These are phyloP conservation scores for Skeletonema grethae DNA, from an alignment of 108 stramenopile species.

Conservation along the genomic window DNA sequence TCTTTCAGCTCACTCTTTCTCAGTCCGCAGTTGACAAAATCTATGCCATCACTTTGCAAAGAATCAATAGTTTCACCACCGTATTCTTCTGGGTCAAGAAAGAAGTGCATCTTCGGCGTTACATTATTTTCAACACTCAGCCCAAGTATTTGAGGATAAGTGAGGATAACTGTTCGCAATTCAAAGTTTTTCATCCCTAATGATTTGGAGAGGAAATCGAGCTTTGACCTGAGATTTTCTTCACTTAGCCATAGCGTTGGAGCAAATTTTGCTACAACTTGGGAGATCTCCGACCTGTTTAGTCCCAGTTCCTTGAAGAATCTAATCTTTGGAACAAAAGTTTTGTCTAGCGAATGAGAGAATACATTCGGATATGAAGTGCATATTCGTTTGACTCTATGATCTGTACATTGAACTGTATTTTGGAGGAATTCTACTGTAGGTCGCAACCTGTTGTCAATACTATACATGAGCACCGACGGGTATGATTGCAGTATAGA, in stretches of 20 bases:
- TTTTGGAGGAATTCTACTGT: constrained; percentile 32
- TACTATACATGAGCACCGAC: constrained; percentile 41
- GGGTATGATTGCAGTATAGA: constrained; percentile 39
- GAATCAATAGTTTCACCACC: not conserved
- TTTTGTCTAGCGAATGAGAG: constrained; percentile 40
- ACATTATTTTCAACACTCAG: constrained; percentile 46
- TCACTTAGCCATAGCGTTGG: constrained; percentile 48
- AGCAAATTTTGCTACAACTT: constrained; percentile 47
- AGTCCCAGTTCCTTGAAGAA: constrained; percentile 21
- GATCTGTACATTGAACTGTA: constrained; percentile 12
- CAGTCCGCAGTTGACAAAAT: constrained; percentile 20
- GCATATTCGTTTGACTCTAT: constrained; percentile 2
- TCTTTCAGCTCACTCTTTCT: constrained; percentile 42
- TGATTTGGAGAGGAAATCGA: constrained; percentile 34
- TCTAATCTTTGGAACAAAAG: constrained; percentile 29
- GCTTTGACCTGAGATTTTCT: constrained; percentile 36
- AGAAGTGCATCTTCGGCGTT: constrained; percentile 44
- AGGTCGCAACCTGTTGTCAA: constrained; percentile 33
- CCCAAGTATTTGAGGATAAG: constrained; percentile 56
- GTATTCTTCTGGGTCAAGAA: constrained; percentile 17
- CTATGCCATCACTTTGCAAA: not conserved
- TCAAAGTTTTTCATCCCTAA: constrained; percentile 27
- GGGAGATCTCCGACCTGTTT: constrained; percentile 39
- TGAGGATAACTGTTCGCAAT: constrained; percentile 28
- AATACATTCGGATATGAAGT: constrained; percentile 38